Base-by-base conservation (phyloP, 352 stramenopile genomes). In the Phytopythium aichiense region DNA sequence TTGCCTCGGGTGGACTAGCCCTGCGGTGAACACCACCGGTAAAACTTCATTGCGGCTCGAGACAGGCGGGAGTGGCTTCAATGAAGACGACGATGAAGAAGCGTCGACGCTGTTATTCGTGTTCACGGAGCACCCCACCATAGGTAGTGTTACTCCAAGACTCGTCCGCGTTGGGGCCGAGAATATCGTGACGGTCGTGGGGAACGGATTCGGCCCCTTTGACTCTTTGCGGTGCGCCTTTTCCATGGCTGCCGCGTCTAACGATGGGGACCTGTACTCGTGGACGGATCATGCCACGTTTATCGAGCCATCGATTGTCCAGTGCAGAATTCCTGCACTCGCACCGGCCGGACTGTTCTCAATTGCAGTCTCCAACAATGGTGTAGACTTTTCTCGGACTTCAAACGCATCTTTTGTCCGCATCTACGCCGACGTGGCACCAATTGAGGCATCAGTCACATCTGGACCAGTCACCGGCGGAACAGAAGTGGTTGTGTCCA, bases 341-440 rank as follows among this genome's bases (percentile, higher is more conserved):
- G 48, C 30, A 43, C 37, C 38, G 3, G 16, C 50, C 50, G 61
- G 61, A 11, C 22, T 31, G 12, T 76, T 72, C 43, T 45, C 43
- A 7, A 48, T 81, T n/a, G 48, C 48, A 33, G 53, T 77, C 23
- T 76, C 73, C 2, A 78, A 74, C 46, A 81, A 77, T 46, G 67
- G 35, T 15, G 58, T 76, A 50, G 59, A 81, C 35, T 67, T 66
- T 53, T 76, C 69, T 0, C 16, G 20, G 1, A 1, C 5, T 30
- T 37, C 33, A 2, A 28, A 56, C 20, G 20, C 30, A 56, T 43
- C 54, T 6, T 9, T 40, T 1, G 48, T 72, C 50, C 54, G n/a
- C 13, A 28, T 69, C 16, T 65, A 76, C 37, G 54, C 56, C 1
- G 48, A 76, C 3, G 31, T 72, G 30, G 9, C 61, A 9, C 45